Percentiles rank a stretch among this genome's conserved stretches.
phyloP scores from a whole-genome alignment of 192 early-diverging fungal species.

The Lobosporangium transversale region DNA sequence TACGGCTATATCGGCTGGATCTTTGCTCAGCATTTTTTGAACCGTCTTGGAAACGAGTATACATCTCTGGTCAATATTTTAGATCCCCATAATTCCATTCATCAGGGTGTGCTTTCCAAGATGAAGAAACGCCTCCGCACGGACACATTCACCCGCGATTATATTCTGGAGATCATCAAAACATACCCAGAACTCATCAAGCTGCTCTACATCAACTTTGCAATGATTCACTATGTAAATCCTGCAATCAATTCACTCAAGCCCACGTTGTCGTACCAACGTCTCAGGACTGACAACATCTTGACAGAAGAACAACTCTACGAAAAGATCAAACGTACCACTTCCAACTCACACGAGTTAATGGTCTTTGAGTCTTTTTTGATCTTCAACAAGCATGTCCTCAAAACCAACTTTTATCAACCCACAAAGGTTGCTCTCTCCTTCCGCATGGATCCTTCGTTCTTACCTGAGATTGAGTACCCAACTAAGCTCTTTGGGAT shows the following conservation, averaged over 20 bases:
- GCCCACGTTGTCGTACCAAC: conserved; percentile 89
- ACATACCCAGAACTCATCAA: conserved; percentile 93
- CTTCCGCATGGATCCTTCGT: conserved; percentile 94
- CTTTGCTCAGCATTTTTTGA: conserved; percentile 98
- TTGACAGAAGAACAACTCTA: conserved; percentile 84
- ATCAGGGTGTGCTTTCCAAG: conserved; percentile 93
- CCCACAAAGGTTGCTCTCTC: conserved; percentile 98
- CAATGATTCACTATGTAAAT: conserved; percentile 90
- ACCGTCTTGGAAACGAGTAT: conserved; percentile 96
- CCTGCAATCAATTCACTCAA: conserved; percentile 55
- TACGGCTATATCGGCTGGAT: conserved; percentile 98
- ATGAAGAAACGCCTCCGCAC: conserved; percentile 98
- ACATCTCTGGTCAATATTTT: conserved; percentile 85
- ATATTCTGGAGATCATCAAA: conserved; percentile 96
- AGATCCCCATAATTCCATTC: conserved; percentile 79
- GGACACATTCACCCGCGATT: conserved; percentile 98
- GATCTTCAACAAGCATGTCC: conserved; percentile 96
- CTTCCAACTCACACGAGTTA: conserved; percentile 92
- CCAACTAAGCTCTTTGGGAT: conserved; percentile 90
- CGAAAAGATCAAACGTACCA: conserved; percentile 88
- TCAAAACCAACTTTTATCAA: conserved; percentile 99
- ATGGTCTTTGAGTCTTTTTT: conserved; percentile 96
- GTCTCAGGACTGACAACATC: conserved; percentile 77
- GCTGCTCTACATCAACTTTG: conserved; percentile 94
- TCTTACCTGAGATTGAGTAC: conserved; percentile 95